phyloP scores from a whole-genome alignment of 2,329 filamentous ascomycete species.

The Mycosphaerella sp. region DNA sequence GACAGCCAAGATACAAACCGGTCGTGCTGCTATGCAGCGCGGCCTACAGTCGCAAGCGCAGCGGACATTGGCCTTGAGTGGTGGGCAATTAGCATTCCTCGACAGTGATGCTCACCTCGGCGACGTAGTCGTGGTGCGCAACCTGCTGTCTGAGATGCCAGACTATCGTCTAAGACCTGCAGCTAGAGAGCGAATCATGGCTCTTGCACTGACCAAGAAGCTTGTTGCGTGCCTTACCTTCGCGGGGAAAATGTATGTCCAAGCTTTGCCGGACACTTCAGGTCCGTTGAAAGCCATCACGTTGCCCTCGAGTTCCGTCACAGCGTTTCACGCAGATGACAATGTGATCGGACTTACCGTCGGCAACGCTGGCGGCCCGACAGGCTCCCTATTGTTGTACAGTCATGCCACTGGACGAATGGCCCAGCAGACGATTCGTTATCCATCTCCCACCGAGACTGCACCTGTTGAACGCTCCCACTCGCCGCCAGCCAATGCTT shows the following conservation, averaged over 20 bases:
- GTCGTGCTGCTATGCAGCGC: background rate
- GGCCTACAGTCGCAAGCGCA: background rate
- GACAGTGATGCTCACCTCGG: conserved; percentile 1
- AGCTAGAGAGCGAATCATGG: conserved; percentile 16
- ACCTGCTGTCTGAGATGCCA: conserved; percentile 8
- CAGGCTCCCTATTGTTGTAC: background rate
- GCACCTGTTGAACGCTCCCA: too few relatives aligned
- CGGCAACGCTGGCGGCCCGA: background rate
- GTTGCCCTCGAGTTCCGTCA: background rate
- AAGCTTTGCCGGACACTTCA: background rate
- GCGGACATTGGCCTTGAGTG: conserved; percentile 9
- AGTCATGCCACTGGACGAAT: background rate
- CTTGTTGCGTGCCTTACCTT: conserved; percentile 15
- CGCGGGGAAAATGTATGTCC: conserved; percentile 13
- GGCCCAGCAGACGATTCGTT: background rate
- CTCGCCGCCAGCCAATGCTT: background rate
- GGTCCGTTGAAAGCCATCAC: background rate
- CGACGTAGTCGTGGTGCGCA: conserved; percentile 12
- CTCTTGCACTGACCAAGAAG: conserved; percentile 8
- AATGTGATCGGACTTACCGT: background rate
- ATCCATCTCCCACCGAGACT: background rate
- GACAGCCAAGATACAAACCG: background rate
- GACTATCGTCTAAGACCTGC: conserved; percentile 4
- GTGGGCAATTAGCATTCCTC: conserved; percentile 16
- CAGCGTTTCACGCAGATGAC: background rate